Evolutionary conservation across 2,329 filamentous ascomycete species (phyloP).

Genomic region (Bipolaris sorokiniana): DNA sequence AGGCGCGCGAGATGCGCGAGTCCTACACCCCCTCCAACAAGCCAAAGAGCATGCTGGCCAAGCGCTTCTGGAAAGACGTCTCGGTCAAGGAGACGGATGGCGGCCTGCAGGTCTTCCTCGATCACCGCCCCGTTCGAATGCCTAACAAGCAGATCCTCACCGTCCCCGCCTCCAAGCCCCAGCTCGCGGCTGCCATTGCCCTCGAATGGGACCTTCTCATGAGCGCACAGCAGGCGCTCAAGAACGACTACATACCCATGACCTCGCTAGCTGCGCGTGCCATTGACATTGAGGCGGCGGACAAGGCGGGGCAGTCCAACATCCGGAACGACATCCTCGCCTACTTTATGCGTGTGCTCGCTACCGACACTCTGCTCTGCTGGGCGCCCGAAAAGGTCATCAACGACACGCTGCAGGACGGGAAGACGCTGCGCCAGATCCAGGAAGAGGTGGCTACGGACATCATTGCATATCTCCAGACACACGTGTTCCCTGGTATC

Average conservation of each 20-base stretch:
- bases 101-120: conserved; percentile 72
- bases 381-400: conserved; percentile 70
- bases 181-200: conserved; percentile 84
- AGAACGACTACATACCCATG: conserved; percentile 86
- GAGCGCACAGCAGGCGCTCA: conserved; percentile 81
- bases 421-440: conserved; percentile 68
- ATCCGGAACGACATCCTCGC: conserved; percentile 69
- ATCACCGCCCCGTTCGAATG: conserved; percentile 78
- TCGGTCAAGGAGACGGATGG: conserved; percentile 67
- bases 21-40: conserved; percentile 47
- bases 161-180: conserved; percentile 75
- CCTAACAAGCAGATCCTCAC: conserved; percentile 73
- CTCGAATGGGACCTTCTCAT: conserved; percentile 90
- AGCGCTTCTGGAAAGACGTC: conserved; percentile 90
- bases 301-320: conserved; percentile 58
- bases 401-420: conserved; percentile 53
- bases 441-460: conserved; percentile 74
- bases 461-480: conserved; percentile 73
- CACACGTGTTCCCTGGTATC: conserved; percentile 82
- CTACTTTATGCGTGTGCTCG: conserved; percentile 81
- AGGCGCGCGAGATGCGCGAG: conserved; percentile 53
- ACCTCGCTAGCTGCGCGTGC: conserved; percentile 85
- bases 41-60: conserved; percentile 61
- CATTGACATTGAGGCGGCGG: conserved; percentile 76
- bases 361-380: conserved; percentile 91